Base-by-base conservation (phyloP, 1,284 basidiomycete genomes). In the Fomitopsis palustris region DNA sequence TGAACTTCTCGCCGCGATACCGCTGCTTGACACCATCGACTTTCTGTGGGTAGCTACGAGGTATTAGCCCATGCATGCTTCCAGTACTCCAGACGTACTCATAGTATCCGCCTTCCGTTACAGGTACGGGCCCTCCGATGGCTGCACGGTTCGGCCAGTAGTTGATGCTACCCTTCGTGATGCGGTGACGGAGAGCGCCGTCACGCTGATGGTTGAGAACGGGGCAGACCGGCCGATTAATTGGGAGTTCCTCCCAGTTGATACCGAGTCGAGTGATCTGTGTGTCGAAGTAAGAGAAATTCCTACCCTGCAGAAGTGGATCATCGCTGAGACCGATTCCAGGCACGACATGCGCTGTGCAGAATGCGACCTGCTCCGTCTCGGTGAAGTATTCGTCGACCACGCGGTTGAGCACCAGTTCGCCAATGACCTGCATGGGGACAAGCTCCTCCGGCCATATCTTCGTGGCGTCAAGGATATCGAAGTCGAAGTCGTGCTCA, bases 251-350 rank as follows among this genome's bases (percentile, higher is more conserved):
- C 70, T 88, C 77, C 79, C 85, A 90, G 64, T 90, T 90, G 4
- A 90, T 74, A 17, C 93, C 93, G 5, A 93, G 73, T 35, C 92
- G 81, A 1, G 83, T 81, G 49, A 92, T 78, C 67, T 92, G 90
- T 0, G 91, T 93, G 70, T 93, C 91, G 64, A 88, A 84, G 74
- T 93, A 95, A 0, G 86, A 89, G 74, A 94, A 94, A 74, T 92
- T 92, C 45, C 93, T 80, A 16, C 88, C 86, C 74, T 91, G 88
- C 21, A 95, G 78, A 19, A 95, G 77, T 3, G 92, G 92, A 67
- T 94, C 92, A 67, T 90, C 83, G 62, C 86, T 87, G 72, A 91
- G 88, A 42, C 86, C 91, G 66, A 94, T 92, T 29, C 92, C 91
- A n/a, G 92, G 90, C 1, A 93, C 89, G 56, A 93, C 76, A 67